Evolutionary conservation across 108 stramenopile genomes (phyloP).

Genomic region (Pseudonitzschia delicatissima): DNA sequence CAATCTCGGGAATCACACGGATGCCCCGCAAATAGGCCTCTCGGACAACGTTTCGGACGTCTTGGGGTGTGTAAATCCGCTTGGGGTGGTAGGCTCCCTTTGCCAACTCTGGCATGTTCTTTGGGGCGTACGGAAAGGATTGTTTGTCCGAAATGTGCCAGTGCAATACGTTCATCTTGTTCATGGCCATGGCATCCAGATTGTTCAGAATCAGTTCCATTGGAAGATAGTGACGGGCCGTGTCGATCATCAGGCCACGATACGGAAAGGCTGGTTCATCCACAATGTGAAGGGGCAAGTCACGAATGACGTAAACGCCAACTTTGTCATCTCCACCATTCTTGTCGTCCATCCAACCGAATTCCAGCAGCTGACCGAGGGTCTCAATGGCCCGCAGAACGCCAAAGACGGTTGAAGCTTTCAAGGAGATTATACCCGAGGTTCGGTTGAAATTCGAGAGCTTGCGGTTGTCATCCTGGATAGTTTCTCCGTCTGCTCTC

Average conservation of each 20-base stretch:
- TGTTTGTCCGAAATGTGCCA: conserved; percentile 73
- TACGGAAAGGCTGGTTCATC: conserved; percentile 62
- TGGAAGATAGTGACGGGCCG: conserved; percentile 72
- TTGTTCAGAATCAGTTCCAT: conserved; percentile 49
- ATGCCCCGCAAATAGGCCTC: conserved; percentile 58
- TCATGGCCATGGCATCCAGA: conserved; percentile 59
- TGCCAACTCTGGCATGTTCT: conserved; percentile 39
- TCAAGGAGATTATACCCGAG: conserved; percentile 5
- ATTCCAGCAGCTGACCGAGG: conserved; percentile 53
- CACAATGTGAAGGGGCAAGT: conserved; percentile 35
- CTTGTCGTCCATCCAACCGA: conserved; percentile 31
- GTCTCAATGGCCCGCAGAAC: conserved; percentile 55
- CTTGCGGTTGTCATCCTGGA: not conserved
- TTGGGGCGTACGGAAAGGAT: conserved; percentile 45
- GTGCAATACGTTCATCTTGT: conserved; percentile 79
- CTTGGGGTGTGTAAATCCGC: conserved; percentile 36
- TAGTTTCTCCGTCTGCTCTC: not conserved
- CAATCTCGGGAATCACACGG: conserved; percentile 68
- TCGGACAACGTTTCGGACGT: conserved; percentile 47
- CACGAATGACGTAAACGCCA: conserved; percentile 11
- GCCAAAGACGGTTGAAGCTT: conserved; percentile 54
- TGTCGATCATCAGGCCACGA: conserved; percentile 81
- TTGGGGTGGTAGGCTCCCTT: conserved; percentile 42
- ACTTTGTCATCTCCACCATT: not conserved
- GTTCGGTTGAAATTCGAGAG: not conserved